Base-by-base conservation (phyloP, 2,329 filamentous ascomycete species). In the Fonsecaea nubica region DNA sequence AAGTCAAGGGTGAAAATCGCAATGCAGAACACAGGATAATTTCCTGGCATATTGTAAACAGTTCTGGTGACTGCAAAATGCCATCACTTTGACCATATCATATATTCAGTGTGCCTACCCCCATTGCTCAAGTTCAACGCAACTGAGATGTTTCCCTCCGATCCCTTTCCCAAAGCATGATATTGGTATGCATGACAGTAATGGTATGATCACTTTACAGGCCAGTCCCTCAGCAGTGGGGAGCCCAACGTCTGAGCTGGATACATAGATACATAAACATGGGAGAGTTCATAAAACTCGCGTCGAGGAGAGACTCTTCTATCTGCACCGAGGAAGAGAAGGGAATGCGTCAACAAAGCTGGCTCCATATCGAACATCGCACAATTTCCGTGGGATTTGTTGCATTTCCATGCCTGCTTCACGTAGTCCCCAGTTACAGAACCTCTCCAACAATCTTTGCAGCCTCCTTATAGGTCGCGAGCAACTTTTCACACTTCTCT, bases 391-490 rank as follows among this genome's bases (percentile, higher is more conserved):
- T 18, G 12, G 6, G 18, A 50, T 50, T 50, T 50, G 45, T 50
- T 50, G 45, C 18, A 50, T 25, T 3, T 21, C 45, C 45, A 3
- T 25, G 6, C 18, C 25, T 50, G 18, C 3, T 50, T 10, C 18
- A 25, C 12, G 21, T 12, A 50, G 35, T 57, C 56, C 50, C n/a
- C 18, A 33, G 21, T 50, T 36, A 93, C 81, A 96, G 82, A 67
- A 99, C 95, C 81, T 99, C 95, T 67, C 95, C 93, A 70, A 99
- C 94, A 77, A 99, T 99, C 85, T 96, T 97, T 69, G 94, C 93
- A 21, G 95, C 95, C 82, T 99, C 95, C 76, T 93, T 93, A 82
- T 99, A 99, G 21, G 95, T 99, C 77, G 91, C 89, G 69, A 98
- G 86, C 72, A 99, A 84, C 79, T 93, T 95, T 84, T 99, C 95